A percentile compares a stretch with the other conserved stretches of the same genome.
Evolutionary conservation across 345 rosid genomes (phyloP).

Genomic region (Lepidium didymum): DNA sequence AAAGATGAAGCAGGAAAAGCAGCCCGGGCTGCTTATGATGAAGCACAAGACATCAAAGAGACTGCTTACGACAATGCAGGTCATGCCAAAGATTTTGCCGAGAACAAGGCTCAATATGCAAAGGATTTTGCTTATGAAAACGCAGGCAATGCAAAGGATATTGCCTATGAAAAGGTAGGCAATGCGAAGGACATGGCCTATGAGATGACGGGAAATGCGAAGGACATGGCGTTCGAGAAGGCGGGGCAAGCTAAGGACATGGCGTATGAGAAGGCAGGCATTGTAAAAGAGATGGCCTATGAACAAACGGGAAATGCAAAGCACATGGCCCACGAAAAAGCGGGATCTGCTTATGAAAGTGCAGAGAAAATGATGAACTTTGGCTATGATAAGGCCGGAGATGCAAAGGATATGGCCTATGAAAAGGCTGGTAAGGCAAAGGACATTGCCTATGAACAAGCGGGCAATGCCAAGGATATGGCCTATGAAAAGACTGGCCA

Average conservation of each 20-base stretch:
- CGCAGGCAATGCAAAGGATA: conserved; percentile 22
- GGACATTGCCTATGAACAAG: neutral
- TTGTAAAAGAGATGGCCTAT: neutral
- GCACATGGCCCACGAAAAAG: neutral
- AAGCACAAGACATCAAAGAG: conserved; percentile 24
- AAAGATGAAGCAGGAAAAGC: neutral
- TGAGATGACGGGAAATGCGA: conserved; percentile 8
- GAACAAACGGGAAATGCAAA: neutral
- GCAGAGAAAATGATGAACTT: neutral
- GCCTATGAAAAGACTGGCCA: conserved; percentile 3
- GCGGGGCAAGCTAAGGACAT: neutral
- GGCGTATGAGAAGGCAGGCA: neutral
- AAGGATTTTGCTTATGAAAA: conserved; percentile 20
- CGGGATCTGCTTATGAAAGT: neutral
- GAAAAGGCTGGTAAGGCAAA: neutral
- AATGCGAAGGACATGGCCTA: conserved; percentile 20
- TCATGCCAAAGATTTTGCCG: neutral
- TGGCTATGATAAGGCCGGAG: neutral
- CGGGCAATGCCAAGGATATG: conserved; percentile 19
- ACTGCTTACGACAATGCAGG: neutral
- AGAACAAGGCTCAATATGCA: conserved; percentile 12
- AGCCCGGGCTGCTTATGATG: neutral
- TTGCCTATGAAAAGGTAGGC: conserved; percentile 26
- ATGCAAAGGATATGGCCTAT: neutral
- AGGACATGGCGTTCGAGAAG: neutral